Evolutionary conservation across 73 alveolate species (phyloP).

Genomic region (Breviolum minutum): DNA sequence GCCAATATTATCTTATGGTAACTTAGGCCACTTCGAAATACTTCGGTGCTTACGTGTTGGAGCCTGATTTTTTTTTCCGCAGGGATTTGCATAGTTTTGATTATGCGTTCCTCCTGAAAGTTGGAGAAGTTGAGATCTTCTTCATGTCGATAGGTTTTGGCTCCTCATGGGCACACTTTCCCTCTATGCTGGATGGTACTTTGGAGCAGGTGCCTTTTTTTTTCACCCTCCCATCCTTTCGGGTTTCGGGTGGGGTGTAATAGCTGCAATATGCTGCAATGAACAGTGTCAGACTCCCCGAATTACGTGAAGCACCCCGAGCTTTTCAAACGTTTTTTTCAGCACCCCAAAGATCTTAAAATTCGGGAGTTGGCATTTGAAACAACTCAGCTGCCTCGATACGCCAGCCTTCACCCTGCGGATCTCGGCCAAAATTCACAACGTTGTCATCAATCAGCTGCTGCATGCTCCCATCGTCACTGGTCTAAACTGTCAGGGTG

Average conservation of each 20-base stretch:
- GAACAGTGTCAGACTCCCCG: not conserved
- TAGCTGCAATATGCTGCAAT: too few species aligned
- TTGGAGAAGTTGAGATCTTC: not conserved
- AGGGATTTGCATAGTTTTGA: too few species aligned
- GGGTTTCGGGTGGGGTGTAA: too few species aligned
- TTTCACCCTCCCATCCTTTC: not conserved
- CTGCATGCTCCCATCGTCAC: slow-evolving; percentile 85
- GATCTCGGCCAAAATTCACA: slow-evolving; percentile 68
- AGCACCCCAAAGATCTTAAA: not conserved
- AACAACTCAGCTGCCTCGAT: not conserved
- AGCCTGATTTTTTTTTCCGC: not conserved
- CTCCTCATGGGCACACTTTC: slow-evolving; percentile 23
- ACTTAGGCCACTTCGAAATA: slow-evolving; percentile 36
- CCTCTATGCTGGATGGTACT: slow-evolving; percentile 67
- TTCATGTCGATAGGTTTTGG: slow-evolving; percentile 49
- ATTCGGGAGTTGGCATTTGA: not conserved
- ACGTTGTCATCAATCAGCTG: slow-evolving; percentile 50
- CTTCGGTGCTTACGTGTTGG: slow-evolving; percentile 45
- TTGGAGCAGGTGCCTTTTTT: slow-evolving; percentile 36
- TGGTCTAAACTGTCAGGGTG: not conserved
- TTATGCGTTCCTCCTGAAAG: not conserved
- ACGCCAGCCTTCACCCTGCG: slow-evolving; percentile 76
- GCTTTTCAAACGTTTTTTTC: not conserved
- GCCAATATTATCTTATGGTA: not conserved
- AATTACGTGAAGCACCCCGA: not conserved